Evolutionary conservation across 768 basidiomycete species (phyloP), one percentile per base, ranked within the genome.

Genomic region (Megacollybia marginata): DNA sequence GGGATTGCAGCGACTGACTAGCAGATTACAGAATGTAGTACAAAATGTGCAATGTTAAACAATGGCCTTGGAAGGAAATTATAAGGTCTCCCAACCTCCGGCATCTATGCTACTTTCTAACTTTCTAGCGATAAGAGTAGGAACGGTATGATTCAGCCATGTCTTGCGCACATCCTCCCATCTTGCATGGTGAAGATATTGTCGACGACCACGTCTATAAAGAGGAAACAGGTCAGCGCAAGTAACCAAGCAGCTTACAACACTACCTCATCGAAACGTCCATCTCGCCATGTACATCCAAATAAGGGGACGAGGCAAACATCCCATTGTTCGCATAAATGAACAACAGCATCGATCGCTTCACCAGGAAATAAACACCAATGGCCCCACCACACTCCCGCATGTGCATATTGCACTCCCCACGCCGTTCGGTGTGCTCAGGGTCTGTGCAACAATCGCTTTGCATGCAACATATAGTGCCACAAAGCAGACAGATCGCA

Each of bases 361-460:
- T 94, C 55, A 97, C 83, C 40, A 92, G 77, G 66, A 94, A 94
- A 65, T 85, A 99, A 44, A 96, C 66, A 2, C 93, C 96, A 43
- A 92, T 75, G 2, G 83, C 82, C 5, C 92, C 94, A 6, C 90
- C 91, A 59, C 95, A 96, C 95, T 90, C 87, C 76, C 92, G 76
- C 46, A 86, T 89, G 62, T 98, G 96, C 74, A 88, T 80, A 62
- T 97, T 99, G 64, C 94, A 97, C 61, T 99, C 95, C 28, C 95
- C 96, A 20, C 85, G 71, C 19, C 55, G 70, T 13, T 75, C 71
- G 15, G 71, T 75, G 40, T 83, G 80, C 28, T 82, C 75, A 46
- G 65, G 57, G 54, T 92, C 92, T 55, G 74, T 71, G 62, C 96
- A 99, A 60, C 96, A 99, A 54, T 93, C 85, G 56, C 90, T 91